Evolutionary conservation across 164 flowering plant genomes (phyloP).

Genomic region (Umbellularia californica): DNA sequence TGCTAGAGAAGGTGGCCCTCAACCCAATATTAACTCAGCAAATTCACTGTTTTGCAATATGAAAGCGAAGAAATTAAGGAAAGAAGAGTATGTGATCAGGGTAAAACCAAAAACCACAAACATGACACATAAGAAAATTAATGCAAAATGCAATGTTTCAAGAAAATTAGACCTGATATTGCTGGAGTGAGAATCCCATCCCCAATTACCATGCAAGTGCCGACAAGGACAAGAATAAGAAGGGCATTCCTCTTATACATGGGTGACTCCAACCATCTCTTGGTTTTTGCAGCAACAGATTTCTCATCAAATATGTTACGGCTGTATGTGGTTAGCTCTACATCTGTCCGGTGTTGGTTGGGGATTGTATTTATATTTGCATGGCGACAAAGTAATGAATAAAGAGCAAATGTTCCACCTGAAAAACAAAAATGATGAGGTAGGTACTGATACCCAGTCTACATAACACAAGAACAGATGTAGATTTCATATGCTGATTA

Average conservation of each 20-base stretch:
- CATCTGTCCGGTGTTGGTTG: conserved; percentile 88
- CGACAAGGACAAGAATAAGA: conserved; percentile 82
- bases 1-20: background rate
- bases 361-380: conserved; percentile 83
- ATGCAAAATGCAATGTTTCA: background rate
- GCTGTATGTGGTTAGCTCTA: conserved; percentile 87
- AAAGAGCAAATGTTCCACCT: conserved; percentile 98
- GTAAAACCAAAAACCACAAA: background rate
- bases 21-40: background rate
- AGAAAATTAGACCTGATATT: conserved; percentile 56
- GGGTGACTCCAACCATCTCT: conserved; percentile 73
- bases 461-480: background rate
- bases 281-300: conserved; percentile 88
- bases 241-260: conserved; percentile 55
- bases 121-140: background rate
- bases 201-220: conserved; percentile 94
- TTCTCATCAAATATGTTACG: conserved; percentile 61
- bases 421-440: conserved; percentile 12
- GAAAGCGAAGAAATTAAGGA: too few relatives aligned
- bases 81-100: background rate
- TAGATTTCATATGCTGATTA: background rate
- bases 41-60: background rate
- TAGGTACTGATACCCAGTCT: background rate
- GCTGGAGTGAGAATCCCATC: conserved; percentile 99
- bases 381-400: conserved; percentile 93